These are phyloP conservation scores for Pyrus pyrifolia DNA, from an alignment of 306 rosid genomes.

Conservation along the genomic window DNA sequence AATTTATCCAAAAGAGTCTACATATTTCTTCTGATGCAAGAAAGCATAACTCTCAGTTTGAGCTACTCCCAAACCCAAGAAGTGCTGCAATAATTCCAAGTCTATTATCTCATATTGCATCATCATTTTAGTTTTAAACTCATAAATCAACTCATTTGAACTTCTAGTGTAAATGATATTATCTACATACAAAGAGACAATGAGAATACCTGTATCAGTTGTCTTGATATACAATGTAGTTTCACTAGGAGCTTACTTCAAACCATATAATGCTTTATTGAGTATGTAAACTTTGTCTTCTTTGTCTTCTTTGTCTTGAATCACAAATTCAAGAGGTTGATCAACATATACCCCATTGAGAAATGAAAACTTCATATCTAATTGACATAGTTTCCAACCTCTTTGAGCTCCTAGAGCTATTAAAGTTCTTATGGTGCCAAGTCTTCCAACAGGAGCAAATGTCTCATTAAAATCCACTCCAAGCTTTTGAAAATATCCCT, in stretches of 20 bases:
- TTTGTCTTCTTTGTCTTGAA: neutral
- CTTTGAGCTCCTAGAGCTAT: neutral
- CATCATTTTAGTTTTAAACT: no score
- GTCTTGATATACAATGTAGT: neutral
- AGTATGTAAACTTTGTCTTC: neutral
- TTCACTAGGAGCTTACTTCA: neutral
- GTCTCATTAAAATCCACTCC: neutral
- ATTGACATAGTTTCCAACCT: neutral
- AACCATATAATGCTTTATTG: neutral
- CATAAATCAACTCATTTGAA: neutral
- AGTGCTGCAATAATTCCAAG: neutral
- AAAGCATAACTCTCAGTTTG: neutral
- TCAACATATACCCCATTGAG: neutral
- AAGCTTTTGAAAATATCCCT: neutral
- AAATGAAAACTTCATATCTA: neutral
- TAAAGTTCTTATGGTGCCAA: neutral
- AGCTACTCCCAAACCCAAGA: neutral
- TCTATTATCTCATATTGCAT: neutral
- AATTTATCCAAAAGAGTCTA: neutral
- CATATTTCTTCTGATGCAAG: neutral
- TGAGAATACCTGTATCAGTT: neutral
- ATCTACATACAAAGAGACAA: neutral
- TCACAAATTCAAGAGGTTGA: neutral
- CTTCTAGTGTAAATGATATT: neutral
- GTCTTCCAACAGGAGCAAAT: no score